These are phyloP conservation scores for Babesia bigemina DNA, from an alignment of 169 alveolate genomes.

Conservation along the genomic window DNA sequence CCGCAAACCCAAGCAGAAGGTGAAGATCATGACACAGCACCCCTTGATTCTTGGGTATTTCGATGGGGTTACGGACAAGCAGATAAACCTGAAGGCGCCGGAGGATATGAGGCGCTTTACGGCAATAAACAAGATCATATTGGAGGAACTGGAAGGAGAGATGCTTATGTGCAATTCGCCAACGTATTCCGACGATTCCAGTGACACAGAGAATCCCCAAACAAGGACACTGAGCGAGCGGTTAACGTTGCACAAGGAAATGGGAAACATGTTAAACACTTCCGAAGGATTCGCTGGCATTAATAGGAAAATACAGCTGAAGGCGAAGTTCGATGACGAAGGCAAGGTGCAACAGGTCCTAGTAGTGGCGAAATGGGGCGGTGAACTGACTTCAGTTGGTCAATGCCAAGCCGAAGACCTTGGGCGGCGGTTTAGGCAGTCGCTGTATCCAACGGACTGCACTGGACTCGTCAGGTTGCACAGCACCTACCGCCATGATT, in stretches of 20 bases:
- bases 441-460: conserved; percentile 91
- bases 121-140: conserved; percentile 66
- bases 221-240: conserved; percentile 11
- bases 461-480: conserved; percentile 95
- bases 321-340: conserved; percentile 73
- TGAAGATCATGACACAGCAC: conserved; percentile 90
- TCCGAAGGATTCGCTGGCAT: conserved; percentile 95
- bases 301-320: conserved; percentile 92
- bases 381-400: conserved; percentile 95
- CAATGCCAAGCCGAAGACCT: conserved; percentile 90
- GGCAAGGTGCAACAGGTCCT: conserved; percentile 78
- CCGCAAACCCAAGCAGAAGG: conserved; percentile 96
- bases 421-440: conserved; percentile 87
- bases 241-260: conserved; percentile 75
- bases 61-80: conserved; percentile 72
- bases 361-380: conserved; percentile 99
- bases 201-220: conserved; percentile 15
- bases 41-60: conserved; percentile 80
- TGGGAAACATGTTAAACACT: conserved; percentile 85
- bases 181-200: not conserved
- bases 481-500: conserved; percentile 96
- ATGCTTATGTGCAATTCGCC: not conserved
- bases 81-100: conserved; percentile 90
- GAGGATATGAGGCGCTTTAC: conserved; percentile 85
- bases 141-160: conserved; percentile 61